Conservation (phyloP, 2,329 filamentous ascomycete species). For the Fusarium sp. region DNA sequence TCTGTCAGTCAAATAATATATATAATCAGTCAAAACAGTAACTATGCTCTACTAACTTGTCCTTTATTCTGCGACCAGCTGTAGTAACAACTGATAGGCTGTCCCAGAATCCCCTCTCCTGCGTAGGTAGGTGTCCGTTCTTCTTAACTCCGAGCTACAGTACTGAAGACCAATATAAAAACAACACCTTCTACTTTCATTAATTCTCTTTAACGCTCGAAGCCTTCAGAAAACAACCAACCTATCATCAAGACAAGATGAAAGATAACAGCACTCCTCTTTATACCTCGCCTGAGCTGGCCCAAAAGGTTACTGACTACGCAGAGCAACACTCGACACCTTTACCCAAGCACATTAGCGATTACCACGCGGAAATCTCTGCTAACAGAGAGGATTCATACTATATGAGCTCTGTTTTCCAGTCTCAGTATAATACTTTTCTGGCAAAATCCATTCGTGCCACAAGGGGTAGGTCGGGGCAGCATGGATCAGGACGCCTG, state of each 20-base stretch:
- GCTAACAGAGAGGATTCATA: constrained; percentile 47
- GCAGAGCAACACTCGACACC: constrained; percentile 56
- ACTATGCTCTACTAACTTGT: not conserved
- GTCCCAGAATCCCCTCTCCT: not conserved
- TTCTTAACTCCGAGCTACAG: constrained; percentile 34
- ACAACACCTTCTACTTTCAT: not conserved
- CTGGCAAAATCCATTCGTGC: constrained; percentile 57
- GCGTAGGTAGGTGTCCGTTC: not conserved
- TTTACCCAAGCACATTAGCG: constrained; percentile 57
- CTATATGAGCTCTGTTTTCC: constrained; percentile 58
- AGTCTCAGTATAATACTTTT: constrained; percentile 57
- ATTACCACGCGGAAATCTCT: constrained; percentile 55
- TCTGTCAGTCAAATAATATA: not conserved
- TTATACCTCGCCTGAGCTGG: constrained; percentile 58
- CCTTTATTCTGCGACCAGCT: not conserved
- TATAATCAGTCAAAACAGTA: not conserved
- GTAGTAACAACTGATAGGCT: not conserved
- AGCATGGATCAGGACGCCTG: not conserved
- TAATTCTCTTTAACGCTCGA: not conserved
- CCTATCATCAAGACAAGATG: constrained; percentile 49
- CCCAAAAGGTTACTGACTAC: constrained; percentile 58
- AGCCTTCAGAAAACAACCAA: not conserved
- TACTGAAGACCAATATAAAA: constrained; percentile 19
- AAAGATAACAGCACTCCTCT: constrained; percentile 55
- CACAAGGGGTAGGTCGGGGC: constrained; percentile 52